Evolutionary conservation across 176 grass and related monocot species (phyloP), one percentile per base, ranked within the genome.

Genomic region (Oryza brachyantha): DNA sequence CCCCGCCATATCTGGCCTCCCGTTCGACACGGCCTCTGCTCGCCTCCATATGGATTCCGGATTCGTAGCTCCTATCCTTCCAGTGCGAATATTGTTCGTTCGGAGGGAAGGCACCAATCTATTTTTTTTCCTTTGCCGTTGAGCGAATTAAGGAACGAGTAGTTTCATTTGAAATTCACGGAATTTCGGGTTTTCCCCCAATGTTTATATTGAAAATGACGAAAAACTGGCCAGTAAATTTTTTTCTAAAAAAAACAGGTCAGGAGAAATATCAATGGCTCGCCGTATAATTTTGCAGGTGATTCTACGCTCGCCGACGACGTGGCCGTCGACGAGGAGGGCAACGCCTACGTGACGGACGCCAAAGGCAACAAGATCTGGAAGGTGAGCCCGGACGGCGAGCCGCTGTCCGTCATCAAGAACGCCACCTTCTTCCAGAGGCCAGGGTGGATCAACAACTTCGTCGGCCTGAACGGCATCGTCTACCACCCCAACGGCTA

Each of bases 311-410:
- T 93, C 5, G 81, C 96, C 2, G 90, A 98, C 84, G 96, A 98
- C 17, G 96, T 98, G 43, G 88, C 90, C 4, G 14, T 85, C 3
- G 96, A 98, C 71, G 85, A 84, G 11, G 92, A 91, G 13, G 96
- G 96, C 38, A 98, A 90, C 74, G 80, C 90, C 9, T 98, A 98
- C 74, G 84, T 98, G 72, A 94, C 92, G 0, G 96, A 98, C 62
- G 22, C 67, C 46, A 83, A 31, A 71, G 81, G 80, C 14, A 89
- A 72, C 80, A 98, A 93, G 84, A 94, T 98, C 45, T 98, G 96
- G 96, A 98, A 94, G 78, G 77, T 94, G 22, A 73, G 92, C 31
- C 84, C 80, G 8, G 82, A 89, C 29, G 96, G 96, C 72, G 78
- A 78, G 77, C 48, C 77, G 74, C 83, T 98, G 27, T 74, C 83